Evolutionary conservation across 306 rosid genomes (phyloP), one percentile per base, ranked within the genome.

Genomic region (Trifolium fragiferum): DNA sequence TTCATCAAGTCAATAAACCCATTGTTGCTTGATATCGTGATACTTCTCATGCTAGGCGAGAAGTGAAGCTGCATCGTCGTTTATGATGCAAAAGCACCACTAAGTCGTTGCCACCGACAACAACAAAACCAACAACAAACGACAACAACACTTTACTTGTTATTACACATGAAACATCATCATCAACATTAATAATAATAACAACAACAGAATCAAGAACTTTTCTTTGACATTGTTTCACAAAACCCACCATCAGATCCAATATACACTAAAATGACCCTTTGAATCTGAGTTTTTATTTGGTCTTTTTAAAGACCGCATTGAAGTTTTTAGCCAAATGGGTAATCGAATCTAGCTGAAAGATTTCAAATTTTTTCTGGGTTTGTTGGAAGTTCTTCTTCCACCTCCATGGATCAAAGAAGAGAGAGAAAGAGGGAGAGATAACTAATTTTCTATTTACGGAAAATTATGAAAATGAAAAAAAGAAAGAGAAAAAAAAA

Each of bases 51-150:
- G 82, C 99, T 95, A 90, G 96, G 92, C 86, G 98, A 95, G 89
- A 95, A 89, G 85, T 88, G 98, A 92, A 95, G 98, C 98, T 95
- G 99, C 99, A 95, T 95, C 98, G 90, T 95, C 90, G 89, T 90
- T 76, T 85, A 83, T 77, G 97, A 96, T 89, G 94, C 91, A 78
- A 74, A 46, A 67, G 72, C 76, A 66, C 74, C 81, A 63, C 86
- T 88, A 69, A 60, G 80, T 70, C 79, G 78, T 58, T 80, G 70
- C 78, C 84, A 74, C 50, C 77, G 43, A 75, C 83, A 81, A 65
- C 72, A 73, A 78, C 85, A 74, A 33, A n/a, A 66, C 23, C 19
- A 8, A 46, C 30, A 44, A 57, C 21, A 23, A 57, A 53, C 10
- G 27, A 53, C n/a, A 47, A 10, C 35, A 70, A 57, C 76, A 37